phyloP scores from a whole-genome alignment of 352 stramenopile genomes.

The Thraustotheca clavata region DNA sequence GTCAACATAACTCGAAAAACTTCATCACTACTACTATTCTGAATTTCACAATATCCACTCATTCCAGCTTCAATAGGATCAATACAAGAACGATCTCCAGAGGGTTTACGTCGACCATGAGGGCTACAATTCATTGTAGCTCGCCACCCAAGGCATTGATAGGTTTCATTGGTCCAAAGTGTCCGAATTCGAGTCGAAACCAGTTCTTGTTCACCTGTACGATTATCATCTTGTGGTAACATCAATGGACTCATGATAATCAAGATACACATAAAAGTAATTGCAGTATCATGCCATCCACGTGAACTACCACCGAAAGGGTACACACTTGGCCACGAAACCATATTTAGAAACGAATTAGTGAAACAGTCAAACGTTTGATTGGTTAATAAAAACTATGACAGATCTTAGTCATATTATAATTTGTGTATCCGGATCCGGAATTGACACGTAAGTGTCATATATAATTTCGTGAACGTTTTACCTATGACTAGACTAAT shows the following conservation, averaged over 20 bases:
- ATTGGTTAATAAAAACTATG: neutral
- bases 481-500: neutral
- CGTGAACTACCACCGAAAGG: too few relatives aligned
- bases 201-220: neutral
- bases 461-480: neutral
- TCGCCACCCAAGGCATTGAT: constrained; percentile 79
- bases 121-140: constrained; percentile 39
- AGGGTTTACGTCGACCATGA: constrained; percentile 37
- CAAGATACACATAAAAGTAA: too few relatives aligned
- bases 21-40: constrained; percentile 70
- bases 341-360: too few relatives aligned
- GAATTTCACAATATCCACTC: constrained; percentile 73
- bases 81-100: constrained; percentile 41
- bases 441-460: neutral
- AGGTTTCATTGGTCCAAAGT: constrained; percentile 31
- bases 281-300: too few relatives aligned
- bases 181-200: neutral
- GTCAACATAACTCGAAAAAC: constrained; percentile 77
- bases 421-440: constrained; percentile 1
- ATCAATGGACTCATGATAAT: too few relatives aligned
- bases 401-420: neutral
- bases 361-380: too few relatives aligned
- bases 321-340: neutral
- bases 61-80: constrained; percentile 60
- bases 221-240: too few relatives aligned